phyloP scores from a whole-genome alignment of 2,329 filamentous ascomycete species.

The Arachnomyces sp. region DNA sequence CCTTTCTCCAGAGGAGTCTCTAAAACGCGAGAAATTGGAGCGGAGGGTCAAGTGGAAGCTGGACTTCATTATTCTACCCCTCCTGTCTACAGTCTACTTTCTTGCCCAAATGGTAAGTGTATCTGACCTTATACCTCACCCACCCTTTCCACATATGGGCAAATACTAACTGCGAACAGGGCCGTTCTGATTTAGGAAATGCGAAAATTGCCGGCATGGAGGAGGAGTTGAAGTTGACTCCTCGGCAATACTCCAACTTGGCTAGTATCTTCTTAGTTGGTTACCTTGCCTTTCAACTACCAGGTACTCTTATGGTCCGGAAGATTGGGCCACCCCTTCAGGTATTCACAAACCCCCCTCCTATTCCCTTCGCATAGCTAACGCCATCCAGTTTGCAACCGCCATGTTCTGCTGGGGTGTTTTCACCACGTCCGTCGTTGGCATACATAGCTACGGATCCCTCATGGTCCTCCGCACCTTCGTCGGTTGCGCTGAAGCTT shows the following conservation, averaged over 20 bases:
- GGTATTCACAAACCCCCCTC: no score
- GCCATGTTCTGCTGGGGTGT: conserved; percentile 13
- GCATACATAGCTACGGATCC: conserved; percentile 4
- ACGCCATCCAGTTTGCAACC: conserved; percentile 2
- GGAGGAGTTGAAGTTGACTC: neutral
- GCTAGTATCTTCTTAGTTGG: conserved; percentile 11
- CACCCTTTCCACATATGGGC: no score
- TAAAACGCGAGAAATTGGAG: neutral
- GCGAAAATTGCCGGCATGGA: conserved; percentile 14
- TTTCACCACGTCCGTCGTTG: conserved; percentile 7
- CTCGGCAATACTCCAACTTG: conserved; percentile 10
- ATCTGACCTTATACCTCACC: no score
- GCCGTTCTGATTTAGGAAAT: conserved; percentile 13
- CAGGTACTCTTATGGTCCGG: conserved; percentile 6
- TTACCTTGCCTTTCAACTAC: conserved; percentile 7
- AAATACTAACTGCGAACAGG: neutral
- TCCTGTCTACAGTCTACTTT: conserved; percentile 8
- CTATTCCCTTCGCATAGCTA: conserved; percentile 8
- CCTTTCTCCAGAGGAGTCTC: no score
- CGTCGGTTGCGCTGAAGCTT: conserved; percentile 10
- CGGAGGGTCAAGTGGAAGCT: conserved; percentile 10
- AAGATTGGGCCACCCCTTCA: no score
- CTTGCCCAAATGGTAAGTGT: conserved; percentile 5
- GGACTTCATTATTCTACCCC: conserved; percentile 8
- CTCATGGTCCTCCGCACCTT: conserved; percentile 11